Evolutionary conservation across 805 yeast species (phyloP), one percentile per base, ranked within the genome.

Genomic region (Kuraishia capsulata): DNA sequence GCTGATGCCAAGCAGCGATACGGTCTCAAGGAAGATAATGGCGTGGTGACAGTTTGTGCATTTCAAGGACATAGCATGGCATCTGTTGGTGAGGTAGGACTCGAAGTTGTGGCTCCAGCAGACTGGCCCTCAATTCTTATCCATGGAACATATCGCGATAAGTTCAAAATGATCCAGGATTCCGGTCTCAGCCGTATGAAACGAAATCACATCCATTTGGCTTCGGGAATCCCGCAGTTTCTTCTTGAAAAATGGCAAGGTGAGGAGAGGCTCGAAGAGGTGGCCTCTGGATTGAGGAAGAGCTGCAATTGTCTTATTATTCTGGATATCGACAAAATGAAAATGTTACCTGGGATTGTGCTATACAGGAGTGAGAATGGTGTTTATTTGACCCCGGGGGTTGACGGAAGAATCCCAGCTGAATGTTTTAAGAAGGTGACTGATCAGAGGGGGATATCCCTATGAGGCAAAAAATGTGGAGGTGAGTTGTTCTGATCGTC

Each of bases 171-270:
- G 17, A 84, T 84, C 3, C 39, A 69, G n/a, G 38, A 59, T 20
- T 47, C 67, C 3, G 88, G 86, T 0, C 59, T 92, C 19, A 67
- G 69, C 13, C 65, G 59, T 42, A 85, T 88, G 96, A 60, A 56
- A 24, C 64, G 98, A 49, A 81, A 81, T 46, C 97, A 92, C 55
- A 76, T 92, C 14, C 98, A 92, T 59, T 68, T 90, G 53, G 85
- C 97, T 0, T 61, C 74, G 1, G 80, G 79, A 10, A 47, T 73
- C 8, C 69, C 75, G 1, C 61, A 35, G 39, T 41, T 45, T 9
- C 4, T 34, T 5, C 5, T 5, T 6, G 17, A 28, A 13, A 6
- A 28, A 6, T 28, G 31, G 31, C 17, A 6, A 6, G 31, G 31
- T 8, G 10, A 8, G 26, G 31, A 28, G 14, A 6, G 6, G 13